phyloP scores from a whole-genome alignment of 23 red algal genomes.

The Gracilaria gracilis region DNA sequence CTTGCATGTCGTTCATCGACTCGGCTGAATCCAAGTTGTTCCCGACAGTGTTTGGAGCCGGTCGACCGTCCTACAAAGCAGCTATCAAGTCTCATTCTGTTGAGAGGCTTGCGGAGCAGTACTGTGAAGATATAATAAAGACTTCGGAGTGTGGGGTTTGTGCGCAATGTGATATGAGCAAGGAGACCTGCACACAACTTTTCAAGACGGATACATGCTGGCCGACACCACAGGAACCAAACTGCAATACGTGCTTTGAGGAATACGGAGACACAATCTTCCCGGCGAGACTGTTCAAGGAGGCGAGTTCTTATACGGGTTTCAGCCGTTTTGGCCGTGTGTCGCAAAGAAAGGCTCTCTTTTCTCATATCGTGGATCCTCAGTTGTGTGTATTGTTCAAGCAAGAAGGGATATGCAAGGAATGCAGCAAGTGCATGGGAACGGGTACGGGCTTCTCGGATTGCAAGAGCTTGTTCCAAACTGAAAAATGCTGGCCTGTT shows the following conservation, averaged over 20 bases:
- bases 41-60: not conserved
- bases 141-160: not conserved
- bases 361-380: not conserved
- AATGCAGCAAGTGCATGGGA: not conserved
- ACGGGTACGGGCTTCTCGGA: not conserved
- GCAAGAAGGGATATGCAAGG: not conserved
- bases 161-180: not conserved
- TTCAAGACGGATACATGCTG: constrained; percentile 11
- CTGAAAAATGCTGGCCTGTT: not conserved
- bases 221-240: not conserved
- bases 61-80: not conserved
- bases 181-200: not conserved
- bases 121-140: not conserved
- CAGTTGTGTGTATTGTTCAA: not conserved
- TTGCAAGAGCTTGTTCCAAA: not conserved
- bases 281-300: not conserved
- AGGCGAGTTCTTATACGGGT: not conserved
- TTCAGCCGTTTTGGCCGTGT: not conserved
- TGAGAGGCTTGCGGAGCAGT: not conserved
- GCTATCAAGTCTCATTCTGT: not conserved
- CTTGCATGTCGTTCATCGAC: not conserved
- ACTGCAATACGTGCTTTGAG: not conserved
- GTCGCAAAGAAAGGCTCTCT: not conserved
- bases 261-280: not conserved
- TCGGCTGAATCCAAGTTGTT: not conserved